Evolutionary conservation across 768 basidiomycete species (phyloP), one percentile per base, ranked within the genome.

Genomic region (Hericium rajendrae): DNA sequence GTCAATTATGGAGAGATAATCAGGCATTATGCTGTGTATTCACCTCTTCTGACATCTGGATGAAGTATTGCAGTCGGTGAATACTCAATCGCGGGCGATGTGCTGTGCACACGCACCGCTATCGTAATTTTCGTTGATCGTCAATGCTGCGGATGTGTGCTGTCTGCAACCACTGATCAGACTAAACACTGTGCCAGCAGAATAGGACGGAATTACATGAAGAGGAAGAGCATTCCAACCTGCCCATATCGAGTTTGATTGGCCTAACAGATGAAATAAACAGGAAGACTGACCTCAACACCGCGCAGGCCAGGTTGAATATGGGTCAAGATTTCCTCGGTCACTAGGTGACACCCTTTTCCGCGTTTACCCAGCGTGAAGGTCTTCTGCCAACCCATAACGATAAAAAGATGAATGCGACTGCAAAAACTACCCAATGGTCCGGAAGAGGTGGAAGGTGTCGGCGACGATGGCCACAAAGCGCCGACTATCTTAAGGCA

Each of bases 71-170:
- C 46, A 39, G 24, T 49, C 51, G 49, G 51, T 40, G 48, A 40
- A 55, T 28, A 48, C 26, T 4, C 48, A 53, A 39, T 22, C 50
- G 40, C 11, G 38, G 18, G 26, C 16, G 26, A 46, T 28, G 59
- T 20, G 12, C 16, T n/a, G n/a, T 46, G 43, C 32, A 22, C 16
- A 64, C 73, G 48, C 62, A 86, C 91, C 88, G 70, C 75, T 71
- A 69, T 95, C 93, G 65, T 70, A 92, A 68, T 97, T 97, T 72
- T 97, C 94, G 68, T 95, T 97, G 56, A 97, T 72, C 1, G 87
- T 88, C 63, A 91, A 69, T 3, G 83, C 88, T 41, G 86, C 86
- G 40, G 85, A 87, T 4, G 88, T 88, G 71, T 94, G 89, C 68
- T 84, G 81, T 50, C 81, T 84, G 59, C 39, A 51, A n/a, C 38